Evolutionary conservation across 176 grass and related monocot genomes (phyloP), one percentile per base, ranked within the genome.

Genomic region (Themeda triandra): DNA sequence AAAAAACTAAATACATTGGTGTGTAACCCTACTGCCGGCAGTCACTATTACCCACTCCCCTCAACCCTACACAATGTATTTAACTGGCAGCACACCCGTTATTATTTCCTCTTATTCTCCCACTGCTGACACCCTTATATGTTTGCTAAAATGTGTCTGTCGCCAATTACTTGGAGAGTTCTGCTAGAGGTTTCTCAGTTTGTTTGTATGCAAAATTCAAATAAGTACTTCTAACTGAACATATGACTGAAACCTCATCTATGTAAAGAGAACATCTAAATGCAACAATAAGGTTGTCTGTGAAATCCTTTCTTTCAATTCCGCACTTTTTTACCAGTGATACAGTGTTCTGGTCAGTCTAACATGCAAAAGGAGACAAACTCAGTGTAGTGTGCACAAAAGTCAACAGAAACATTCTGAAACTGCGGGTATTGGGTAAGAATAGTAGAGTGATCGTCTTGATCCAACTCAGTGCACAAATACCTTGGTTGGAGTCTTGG

Each of bases 201-300:
- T 31, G 33, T 68, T 81, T 68, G 78, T 24, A 81, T 81, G 48
- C 12, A 69, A n/a, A 54, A 85, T 75, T 48, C 33, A 67, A 25
- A 85, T 31, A 68, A 48, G 68, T 85, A 31, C 40, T 58, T 78
- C 80, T 60, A 81, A 48, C n/a, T 81, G n/a, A 80, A 28, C 29
- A 69, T 79, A 48, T 68, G 29, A 75, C 27, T 39, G 62, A 85
- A 80, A 73, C 79, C 67, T 17, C 25, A 73, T 33, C 14, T 48
- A 4, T 44, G 31, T 64, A 56, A 88, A 75, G 28, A 89, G 40
- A 85, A 70, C 40, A 85, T 69, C 19, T 69, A 45, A 85, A 76
- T 62, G 71, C 17, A 31, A 31, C n/a, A 15, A 66, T 75, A 49
- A 39, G 15, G 80, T 76, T 69, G 63, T 42, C 21, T 56, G 36